Base-by-base conservation (phyloP, 345 rosid genomes). In the Salix udensis region DNA sequence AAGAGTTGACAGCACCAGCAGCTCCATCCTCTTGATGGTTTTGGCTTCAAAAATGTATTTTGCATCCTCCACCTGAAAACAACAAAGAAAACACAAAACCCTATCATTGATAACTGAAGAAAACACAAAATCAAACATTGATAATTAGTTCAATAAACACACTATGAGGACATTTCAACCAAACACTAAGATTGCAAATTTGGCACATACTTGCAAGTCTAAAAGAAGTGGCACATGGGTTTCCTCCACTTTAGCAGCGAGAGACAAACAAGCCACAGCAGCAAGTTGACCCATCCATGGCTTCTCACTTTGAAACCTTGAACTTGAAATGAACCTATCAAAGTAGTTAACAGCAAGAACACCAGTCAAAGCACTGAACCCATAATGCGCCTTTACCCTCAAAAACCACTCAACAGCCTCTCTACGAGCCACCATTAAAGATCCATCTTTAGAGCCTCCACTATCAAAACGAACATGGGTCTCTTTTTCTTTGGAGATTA, bases 221-320 rank as follows among this genome's bases (percentile, higher is more conserved):
- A 91, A 50, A 46, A 94, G 96, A 74, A 91, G 86, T 1, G 97
- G 97, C 42, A 91, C 95, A 64, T 84, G 92, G 74, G 89, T 88
- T 81, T 94, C 98, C 84, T 93, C 98, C 74, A 94, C 92, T 81
- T 94, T 94, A 15, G 96, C 95, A 83, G 98, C 97, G 78, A 94
- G 58, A 76, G 98, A 94, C 82, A 93, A 76, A 80, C 93, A 94
- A 82, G 97, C 90, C 28, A 94, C 97, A 61, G 94, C 96, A 62
- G 86, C 87, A 77, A 94, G 94, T 69, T 94, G 97, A 73, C 88
- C 85, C 95, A 93, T 90, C 98, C 98, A 94, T 19, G 97, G 97
- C 87, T 88, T 94, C 70, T 91, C 94, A 10, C 80, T 79, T 65
- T 83, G 91, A 82, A 92, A 82, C 72, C 70, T 85, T 2, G 77